Evolutionary conservation across 2,329 filamentous ascomycete species (phyloP), one percentile per base, ranked within the genome.

Genomic region (Metarhizium anisopliae): DNA sequence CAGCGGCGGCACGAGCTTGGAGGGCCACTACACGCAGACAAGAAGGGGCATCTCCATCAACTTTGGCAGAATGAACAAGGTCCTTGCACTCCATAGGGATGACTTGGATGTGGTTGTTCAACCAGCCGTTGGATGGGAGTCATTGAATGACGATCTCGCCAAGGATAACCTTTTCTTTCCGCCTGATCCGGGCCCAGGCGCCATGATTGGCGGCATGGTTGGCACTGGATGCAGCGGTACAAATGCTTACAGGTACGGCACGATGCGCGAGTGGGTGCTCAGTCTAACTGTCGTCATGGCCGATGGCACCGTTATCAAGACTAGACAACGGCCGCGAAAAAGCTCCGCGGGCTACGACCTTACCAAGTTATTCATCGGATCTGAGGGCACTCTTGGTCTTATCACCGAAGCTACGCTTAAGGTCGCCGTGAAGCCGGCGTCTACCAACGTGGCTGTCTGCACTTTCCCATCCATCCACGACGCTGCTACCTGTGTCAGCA

Each of bases 221-320:
- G 87, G 86, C 25, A 91, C 87, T 2, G 81, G 81, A 40, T 83
- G 79, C 73, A 82, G 78, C 66, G 91, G 91, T 57, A 96, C 91
- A 14, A 96, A 96, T 68, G 86, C 91, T 16, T 95, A 95, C 74
- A 81, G 91, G 56, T 96, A 95, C 69, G 92, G 91, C 59, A 96
- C 91, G 2, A 96, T 96, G 90, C 85, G 89, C 59, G 91, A 96
- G 68, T 96, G 91, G 91, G 92, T 96, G 13, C 74, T 95, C 25
- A 87, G 83, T 54, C 73, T 96, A 61, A 96, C 91, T 0, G 89
- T 95, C 4, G 91, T 96, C 11, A 79, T 96, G 64, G 91, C 91
- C 18, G 92, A 96, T 70, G 91, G 91, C 52, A 95, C 91, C 1
- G 73, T 96, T 53, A 86, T 96, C 73, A 93, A 92, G 77, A 96